Evolutionary conservation across 208 protist genomes (phyloP).

Genomic region (Crithidia fasciculata): DNA sequence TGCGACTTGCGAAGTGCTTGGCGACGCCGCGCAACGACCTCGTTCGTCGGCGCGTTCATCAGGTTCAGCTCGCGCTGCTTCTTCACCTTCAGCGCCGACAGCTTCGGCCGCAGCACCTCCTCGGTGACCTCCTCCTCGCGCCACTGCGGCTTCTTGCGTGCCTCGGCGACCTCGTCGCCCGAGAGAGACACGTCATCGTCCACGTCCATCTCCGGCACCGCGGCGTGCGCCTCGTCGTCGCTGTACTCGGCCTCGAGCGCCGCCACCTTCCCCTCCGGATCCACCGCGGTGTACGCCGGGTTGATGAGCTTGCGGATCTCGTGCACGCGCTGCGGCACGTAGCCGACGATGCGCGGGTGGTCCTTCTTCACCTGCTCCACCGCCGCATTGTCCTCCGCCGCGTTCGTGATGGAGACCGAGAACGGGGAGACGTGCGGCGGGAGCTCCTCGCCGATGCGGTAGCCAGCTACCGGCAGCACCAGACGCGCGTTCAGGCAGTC

Average conservation of each 20-base stretch:
- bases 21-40: constrained; percentile 76
- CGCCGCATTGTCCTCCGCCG: constrained; percentile 74
- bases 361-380: constrained; percentile 81
- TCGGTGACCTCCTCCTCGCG: constrained; percentile 86
- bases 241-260: constrained; percentile 60
- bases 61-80: constrained; percentile 90
- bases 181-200: constrained; percentile 89
- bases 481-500: constrained; percentile 95
- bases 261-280: constrained; percentile 81
- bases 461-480: constrained; percentile 83
- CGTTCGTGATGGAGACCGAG: constrained; percentile 88
- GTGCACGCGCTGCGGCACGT: constrained; percentile 89
- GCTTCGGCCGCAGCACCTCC: constrained; percentile 68
- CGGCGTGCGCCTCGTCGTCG: constrained; percentile 70
- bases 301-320: constrained; percentile 84
- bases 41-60: constrained; percentile 89
- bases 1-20: constrained; percentile 54
- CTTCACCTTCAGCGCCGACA: constrained; percentile 88
- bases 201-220: constrained; percentile 63
- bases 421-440: constrained; percentile 94
- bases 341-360: constrained; percentile 79
- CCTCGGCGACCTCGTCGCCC: constrained; percentile 76
- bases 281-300: constrained; percentile 71
- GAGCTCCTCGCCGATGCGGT: constrained; percentile 89
- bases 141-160: constrained; percentile 63